Percentiles rank a stretch among this genome's conserved stretches.
These are phyloP conservation scores for Maudiozyma serrabonitensis DNA, from an alignment of 805 yeast species.

Conservation along the genomic window DNA sequence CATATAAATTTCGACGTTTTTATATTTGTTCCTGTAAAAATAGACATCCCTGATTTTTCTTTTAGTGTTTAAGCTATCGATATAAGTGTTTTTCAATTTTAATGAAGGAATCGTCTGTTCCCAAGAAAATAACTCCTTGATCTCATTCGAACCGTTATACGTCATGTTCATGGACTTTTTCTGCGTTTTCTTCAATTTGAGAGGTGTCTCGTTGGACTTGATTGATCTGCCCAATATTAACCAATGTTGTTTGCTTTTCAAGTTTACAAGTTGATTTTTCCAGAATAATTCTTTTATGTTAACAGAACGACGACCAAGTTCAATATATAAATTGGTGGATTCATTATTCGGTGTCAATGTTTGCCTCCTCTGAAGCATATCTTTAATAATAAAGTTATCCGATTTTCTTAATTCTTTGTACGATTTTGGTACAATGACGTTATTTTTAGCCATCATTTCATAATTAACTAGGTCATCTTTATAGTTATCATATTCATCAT, in stretches of 20 bases:
- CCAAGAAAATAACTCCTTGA: conserved; percentile 14
- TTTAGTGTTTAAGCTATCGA: conserved; percentile 4
- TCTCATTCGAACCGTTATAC: conserved; percentile 3
- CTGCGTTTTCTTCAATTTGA: conserved; percentile 7
- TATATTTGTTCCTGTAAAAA: conserved; percentile 14
- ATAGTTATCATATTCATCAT: not conserved
- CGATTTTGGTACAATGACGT: conserved; percentile 11
- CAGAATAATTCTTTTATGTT: conserved; percentile 5
- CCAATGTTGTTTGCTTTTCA: conserved; percentile 23
- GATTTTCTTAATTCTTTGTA: conserved; percentile 9
- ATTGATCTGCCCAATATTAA: conserved; percentile 18
- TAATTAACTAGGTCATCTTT: not conserved
- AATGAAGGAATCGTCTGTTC: conserved; percentile 19
- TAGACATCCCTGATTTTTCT: conserved; percentile 8
- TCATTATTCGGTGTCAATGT: conserved; percentile 1
- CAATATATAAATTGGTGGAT: not conserved
- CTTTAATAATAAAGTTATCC: conserved; percentile 11
- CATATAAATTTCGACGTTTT: conserved; percentile 17
- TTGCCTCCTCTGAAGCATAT: conserved; percentile 10
- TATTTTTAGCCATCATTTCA: conserved; percentile 5
- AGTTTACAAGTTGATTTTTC: conserved; percentile 10
- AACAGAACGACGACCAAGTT: not conserved
- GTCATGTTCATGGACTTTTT: conserved; percentile 2
- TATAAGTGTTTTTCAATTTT: conserved; percentile 6
- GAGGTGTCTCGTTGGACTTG: conserved; percentile 4